Percentiles rank a stretch among this genome's conserved stretches.
Evolutionary conservation across 345 rosid genomes (phyloP).

Genomic region (Euphorbia tirucalli): DNA sequence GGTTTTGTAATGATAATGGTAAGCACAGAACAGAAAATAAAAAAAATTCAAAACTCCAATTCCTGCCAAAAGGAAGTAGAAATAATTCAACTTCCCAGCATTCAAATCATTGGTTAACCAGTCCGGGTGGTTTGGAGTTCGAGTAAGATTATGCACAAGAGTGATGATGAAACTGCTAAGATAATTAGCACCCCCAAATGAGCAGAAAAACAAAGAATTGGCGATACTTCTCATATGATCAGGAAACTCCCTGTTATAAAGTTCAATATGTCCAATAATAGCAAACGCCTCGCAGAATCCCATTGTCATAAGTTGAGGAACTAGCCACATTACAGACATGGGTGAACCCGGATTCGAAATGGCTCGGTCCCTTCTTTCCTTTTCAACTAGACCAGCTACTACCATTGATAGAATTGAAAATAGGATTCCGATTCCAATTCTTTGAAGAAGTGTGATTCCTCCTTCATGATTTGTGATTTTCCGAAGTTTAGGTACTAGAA

Average conservation of each 20-base stretch:
- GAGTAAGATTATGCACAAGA: conserved; percentile 20
- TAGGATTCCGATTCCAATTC: conserved; percentile 26
- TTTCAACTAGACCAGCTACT: conserved; percentile 25
- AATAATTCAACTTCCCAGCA: conserved; percentile 34
- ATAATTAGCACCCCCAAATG: conserved; percentile 24
- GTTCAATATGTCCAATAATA: conserved; percentile 33
- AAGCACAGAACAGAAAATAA: conserved; percentile 28
- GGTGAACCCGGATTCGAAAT: conserved; percentile 23
- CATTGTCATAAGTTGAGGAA: conserved; percentile 33
- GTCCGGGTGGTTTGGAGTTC: not conserved
- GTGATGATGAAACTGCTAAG: conserved; percentile 18
- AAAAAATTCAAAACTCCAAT: conserved; percentile 27
- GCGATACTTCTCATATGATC: conserved; percentile 37
- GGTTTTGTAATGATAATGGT: conserved; percentile 28
- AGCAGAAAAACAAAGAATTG: conserved; percentile 26
- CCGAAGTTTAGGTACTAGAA: conserved; percentile 17
- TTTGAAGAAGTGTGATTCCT: conserved; percentile 27
- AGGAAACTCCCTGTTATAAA: too few species aligned
- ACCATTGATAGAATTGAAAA: conserved; percentile 25
- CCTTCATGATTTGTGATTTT: conserved; percentile 22
- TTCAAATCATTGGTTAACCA: conserved; percentile 34
- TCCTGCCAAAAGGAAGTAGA: conserved; percentile 36
- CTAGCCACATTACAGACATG: conserved; percentile 38
- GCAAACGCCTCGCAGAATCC: conserved; percentile 35
- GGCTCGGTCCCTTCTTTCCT: conserved; percentile 29